A percentile compares a stretch with the other conserved stretches of the same genome.
Evolutionary conservation across 2,329 filamentous ascomycete species (phyloP).

Genomic region (Ceratocystis papillata): DNA sequence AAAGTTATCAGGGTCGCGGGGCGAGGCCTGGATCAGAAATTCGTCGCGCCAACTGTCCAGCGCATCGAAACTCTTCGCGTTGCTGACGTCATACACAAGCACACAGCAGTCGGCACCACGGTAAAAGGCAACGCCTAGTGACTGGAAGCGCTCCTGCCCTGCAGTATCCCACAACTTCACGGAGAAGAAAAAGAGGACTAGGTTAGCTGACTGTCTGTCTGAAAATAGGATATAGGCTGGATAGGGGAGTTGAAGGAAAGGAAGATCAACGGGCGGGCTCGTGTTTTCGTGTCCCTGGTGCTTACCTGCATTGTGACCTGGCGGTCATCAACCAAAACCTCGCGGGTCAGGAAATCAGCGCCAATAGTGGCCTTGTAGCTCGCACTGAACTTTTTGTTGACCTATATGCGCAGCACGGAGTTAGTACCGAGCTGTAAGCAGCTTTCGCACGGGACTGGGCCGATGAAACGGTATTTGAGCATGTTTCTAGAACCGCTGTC

Average conservation of each 20-base stretch:
- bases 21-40: constrained; percentile 93
- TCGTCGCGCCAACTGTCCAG: constrained; percentile 98
- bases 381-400: constrained; percentile 99
- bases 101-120: constrained; percentile 96
- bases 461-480: background rate
- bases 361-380: constrained; percentile 99
- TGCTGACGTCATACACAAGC: constrained; percentile 96
- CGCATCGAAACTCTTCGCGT: constrained; percentile 97
- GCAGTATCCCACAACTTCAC: constrained; percentile 90
- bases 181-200: background rate
- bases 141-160: constrained; percentile 95
- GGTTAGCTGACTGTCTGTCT: background rate
- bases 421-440: background rate
- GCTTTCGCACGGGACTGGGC: background rate
- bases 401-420: constrained; percentile 42
- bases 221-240: background rate
- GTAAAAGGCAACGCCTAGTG: constrained; percentile 93
- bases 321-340: constrained; percentile 92
- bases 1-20: constrained; percentile 92
- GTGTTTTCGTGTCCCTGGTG: background rate
- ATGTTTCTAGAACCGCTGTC: background rate
- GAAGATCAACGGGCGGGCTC: background rate
- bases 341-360: constrained; percentile 95
- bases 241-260: background rate
- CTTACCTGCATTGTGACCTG: constrained; percentile 93